phyloP scores from a whole-genome alignment of 164 flowering plant genomes.

The Echeveria elegans region DNA sequence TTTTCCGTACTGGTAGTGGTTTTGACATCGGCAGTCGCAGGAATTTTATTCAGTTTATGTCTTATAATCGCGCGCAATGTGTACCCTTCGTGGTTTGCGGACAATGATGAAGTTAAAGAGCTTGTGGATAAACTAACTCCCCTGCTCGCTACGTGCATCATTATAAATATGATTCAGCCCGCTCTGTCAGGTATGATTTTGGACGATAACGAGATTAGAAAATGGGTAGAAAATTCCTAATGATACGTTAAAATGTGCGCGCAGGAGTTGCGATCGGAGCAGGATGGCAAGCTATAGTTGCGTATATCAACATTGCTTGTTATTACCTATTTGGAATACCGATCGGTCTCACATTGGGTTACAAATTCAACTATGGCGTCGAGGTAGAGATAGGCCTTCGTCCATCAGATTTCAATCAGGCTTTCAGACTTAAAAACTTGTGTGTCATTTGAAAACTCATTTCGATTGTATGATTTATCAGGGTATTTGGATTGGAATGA shows the following conservation, averaged over 20 bases:
- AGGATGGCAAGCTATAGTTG: constrained; percentile 70
- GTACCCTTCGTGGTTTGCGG: constrained; percentile 40
- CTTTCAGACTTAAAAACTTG: not conserved
- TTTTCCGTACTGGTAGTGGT: too few relatives aligned
- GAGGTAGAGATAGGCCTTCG: too few relatives aligned
- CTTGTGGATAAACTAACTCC: too few relatives aligned
- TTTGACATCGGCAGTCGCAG: constrained; percentile 27
- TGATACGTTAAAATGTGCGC: not conserved
- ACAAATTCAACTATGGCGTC: constrained; percentile 25
- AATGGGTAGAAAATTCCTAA: too few relatives aligned
- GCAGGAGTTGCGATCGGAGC: constrained; percentile 78
- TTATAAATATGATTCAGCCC: too few relatives aligned
- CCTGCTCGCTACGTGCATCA: too few relatives aligned
- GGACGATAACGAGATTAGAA: too few relatives aligned
- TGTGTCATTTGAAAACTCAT: not conserved
- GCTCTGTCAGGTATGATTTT: too few relatives aligned
- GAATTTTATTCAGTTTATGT: constrained; percentile 24
- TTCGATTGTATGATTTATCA: constrained; percentile 12
- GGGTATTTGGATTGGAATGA: constrained; percentile 79
- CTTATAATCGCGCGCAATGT: constrained; percentile 20
- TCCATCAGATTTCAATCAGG: too few relatives aligned
- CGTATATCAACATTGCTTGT: constrained; percentile 59
- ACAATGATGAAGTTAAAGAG: too few relatives aligned
- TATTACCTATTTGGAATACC: constrained; percentile 65
- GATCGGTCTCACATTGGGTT: constrained; percentile 46